Evolutionary conservation across 176 grass and related monocot genomes (phyloP).

Genomic region (Pharus latifolius): DNA sequence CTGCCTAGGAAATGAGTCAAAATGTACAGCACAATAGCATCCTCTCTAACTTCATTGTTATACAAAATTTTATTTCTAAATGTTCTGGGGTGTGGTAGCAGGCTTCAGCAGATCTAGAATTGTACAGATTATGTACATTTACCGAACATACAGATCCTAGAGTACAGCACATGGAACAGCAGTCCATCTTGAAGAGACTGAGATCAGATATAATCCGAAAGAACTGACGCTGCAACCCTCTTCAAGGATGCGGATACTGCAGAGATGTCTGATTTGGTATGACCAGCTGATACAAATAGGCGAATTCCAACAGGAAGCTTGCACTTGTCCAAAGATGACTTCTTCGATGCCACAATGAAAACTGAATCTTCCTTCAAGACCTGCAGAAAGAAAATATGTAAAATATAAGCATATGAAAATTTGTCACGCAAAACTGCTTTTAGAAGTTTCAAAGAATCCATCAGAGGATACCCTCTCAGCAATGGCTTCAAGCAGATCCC

Average conservation of each 20-base stretch:
- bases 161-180: background rate
- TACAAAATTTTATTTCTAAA: conserved; percentile 21
- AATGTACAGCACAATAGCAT: conserved; percentile 1
- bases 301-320: conserved; percentile 68
- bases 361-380: conserved; percentile 81
- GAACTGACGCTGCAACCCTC: conserved; percentile 50
- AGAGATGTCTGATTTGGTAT: conserved; percentile 58
- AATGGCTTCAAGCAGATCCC: conserved; percentile 59
- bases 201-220: conserved; percentile 42
- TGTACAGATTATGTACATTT: conserved; percentile 55
- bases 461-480: conserved; percentile 45
- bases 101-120: conserved; percentile 28
- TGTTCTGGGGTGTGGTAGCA: too few relatives aligned
- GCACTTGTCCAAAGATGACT: conserved; percentile 69
- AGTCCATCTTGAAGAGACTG: background rate
- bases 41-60: background rate
- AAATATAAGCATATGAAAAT: conserved; percentile 4
- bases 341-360: conserved; percentile 68
- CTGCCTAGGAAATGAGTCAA: background rate
- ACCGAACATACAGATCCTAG: conserved; percentile 11
- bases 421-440: background rate
- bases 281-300: conserved; percentile 61
- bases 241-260: conserved; percentile 52
- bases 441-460: background rate
- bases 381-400: conserved; percentile 24